Evolutionary conservation across 2,329 filamentous ascomycete genomes (phyloP).

Genomic region (Cucurbitaria berberidis): DNA sequence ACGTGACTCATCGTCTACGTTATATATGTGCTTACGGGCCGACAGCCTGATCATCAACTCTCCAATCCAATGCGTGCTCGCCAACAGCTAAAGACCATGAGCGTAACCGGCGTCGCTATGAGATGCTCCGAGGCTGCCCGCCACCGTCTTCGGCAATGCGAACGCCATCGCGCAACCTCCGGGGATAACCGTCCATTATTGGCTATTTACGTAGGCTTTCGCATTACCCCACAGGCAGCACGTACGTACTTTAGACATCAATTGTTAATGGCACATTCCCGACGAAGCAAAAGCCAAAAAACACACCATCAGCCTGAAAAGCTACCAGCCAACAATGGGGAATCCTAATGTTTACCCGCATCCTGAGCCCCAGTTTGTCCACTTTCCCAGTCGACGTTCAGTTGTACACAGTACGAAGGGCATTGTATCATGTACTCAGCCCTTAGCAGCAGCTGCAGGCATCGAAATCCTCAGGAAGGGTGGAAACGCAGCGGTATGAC

Average conservation of each 20-base stretch:
- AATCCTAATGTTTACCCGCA: slow-evolving; percentile 56
- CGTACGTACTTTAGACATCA: background rate
- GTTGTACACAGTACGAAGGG: slow-evolving; percentile 93
- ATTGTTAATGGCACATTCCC: slow-evolving; percentile 15
- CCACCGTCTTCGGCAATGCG: slow-evolving; percentile 32
- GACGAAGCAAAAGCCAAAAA: slow-evolving; percentile 22
- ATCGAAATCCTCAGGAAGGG: slow-evolving; percentile 83
- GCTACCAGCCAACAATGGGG: slow-evolving; percentile 18
- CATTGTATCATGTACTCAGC: slow-evolving; percentile 89
- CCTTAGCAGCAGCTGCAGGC: slow-evolving; percentile 86
- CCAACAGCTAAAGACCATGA: slow-evolving; percentile 8
- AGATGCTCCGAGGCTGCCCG: slow-evolving; percentile 21
- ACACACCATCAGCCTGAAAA: slow-evolving; percentile 7
- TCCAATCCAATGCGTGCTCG: slow-evolving; percentile 10
- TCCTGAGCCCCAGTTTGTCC: slow-evolving; percentile 60
- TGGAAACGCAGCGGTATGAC: slow-evolving; percentile 84
- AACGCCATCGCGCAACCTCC: slow-evolving; percentile 33
- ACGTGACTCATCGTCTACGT: slow-evolving; percentile 32
- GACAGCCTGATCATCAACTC: slow-evolving; percentile 10
- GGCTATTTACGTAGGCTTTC: slow-evolving; percentile 11
- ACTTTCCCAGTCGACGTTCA: slow-evolving; percentile 81
- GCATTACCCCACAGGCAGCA: slow-evolving; percentile 8
- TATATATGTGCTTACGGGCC: background rate
- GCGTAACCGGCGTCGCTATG: slow-evolving; percentile 7
- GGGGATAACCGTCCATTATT: slow-evolving; percentile 34